Evolutionary conservation across 441 rosid species (phyloP).

Genomic region (Gossypium schwendimanii): DNA sequence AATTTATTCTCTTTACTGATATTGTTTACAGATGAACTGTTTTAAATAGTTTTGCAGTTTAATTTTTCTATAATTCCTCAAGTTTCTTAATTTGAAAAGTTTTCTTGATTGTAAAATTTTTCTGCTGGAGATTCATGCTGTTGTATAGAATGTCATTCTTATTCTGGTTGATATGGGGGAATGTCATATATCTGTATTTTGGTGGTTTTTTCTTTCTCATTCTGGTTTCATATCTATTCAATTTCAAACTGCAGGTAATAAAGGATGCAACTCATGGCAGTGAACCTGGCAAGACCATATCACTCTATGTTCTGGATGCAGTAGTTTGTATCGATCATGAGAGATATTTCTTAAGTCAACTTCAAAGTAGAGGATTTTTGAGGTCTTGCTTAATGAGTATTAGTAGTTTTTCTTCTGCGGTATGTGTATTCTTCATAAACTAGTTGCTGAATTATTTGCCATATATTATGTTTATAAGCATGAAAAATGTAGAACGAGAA

Average conservation of each 20-base stretch:
- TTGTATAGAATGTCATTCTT: not conserved
- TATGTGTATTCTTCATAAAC: conserved; percentile 18
- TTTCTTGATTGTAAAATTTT: not conserved
- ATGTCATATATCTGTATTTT: not conserved
- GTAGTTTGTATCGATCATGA: conserved; percentile 80
- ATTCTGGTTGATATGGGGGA: not conserved
- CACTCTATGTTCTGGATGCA: conserved; percentile 89
- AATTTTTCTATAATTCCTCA: not conserved
- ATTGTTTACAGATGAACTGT: not conserved
- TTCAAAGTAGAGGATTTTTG: conserved; percentile 90
- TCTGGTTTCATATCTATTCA: not conserved
- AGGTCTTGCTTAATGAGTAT: conserved; percentile 71
- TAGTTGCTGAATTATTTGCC: not conserved
- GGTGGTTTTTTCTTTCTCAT: not conserved
- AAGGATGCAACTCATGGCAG: conserved; percentile 90
- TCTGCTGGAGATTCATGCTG: not conserved
- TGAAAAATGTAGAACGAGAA: not conserved
- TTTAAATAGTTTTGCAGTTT: not conserved
- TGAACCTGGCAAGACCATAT: conserved; percentile 85
- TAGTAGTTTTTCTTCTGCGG: conserved; percentile 69
- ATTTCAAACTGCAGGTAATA: conserved; percentile 46
- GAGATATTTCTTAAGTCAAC: conserved; percentile 81
- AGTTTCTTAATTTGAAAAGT: not conserved
- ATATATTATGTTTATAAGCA: not conserved
- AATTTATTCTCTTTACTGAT: not conserved